Base-by-base conservation (phyloP, 768 basidiomycete species). In the Collybia sp. region DNA sequence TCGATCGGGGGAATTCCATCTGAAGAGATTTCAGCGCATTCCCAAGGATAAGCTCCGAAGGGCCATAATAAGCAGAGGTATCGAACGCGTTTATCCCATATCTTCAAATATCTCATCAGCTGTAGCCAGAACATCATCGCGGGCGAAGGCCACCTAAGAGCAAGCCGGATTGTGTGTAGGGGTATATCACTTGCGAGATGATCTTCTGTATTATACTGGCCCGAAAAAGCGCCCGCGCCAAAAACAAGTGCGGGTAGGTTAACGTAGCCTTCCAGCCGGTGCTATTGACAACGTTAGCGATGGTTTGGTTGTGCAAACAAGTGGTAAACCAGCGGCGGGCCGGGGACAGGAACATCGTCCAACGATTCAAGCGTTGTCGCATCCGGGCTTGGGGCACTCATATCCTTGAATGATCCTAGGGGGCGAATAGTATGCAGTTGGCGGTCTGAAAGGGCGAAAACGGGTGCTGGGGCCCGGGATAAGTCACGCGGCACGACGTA, bases 71-170 rank as follows among this genome's bases (percentile, higher is more conserved):
- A 5, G 82, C 77, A 11, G 88, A 77, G 2, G 91, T 93, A 62
- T 94, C 91, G 57, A 94, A 87, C 0, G 85, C 84, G 30, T 64
- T 65, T 45, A 93, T 83, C 19, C 89, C 91, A 65, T 90, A 92
- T 35, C 91, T 91, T 37, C 32, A 38, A 19, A 37, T 15, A 49
- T 41, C 11, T 34, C 44, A 30, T 49, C 30, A 50, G 20, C 31
- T 49, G 49, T 46, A 49, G 44, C 20, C 15, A n/a, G 25, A 35
- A 25, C 30, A 35, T 17, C 19, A n/a, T 35, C 19, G 40, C 11
- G 2, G 34, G 12, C 19, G 8, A 31, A 12, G 56, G 69, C 33
- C 63, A 91, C 90, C 87, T 75, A 36, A 93, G 70, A 8, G 88
- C 89, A 30, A 90, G 77, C 36, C 88, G 71, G 19, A 88, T 76